phyloP scores from a whole-genome alignment of 495 filamentous ascomycete species.

The Penicillium macrosclerotiorum region DNA sequence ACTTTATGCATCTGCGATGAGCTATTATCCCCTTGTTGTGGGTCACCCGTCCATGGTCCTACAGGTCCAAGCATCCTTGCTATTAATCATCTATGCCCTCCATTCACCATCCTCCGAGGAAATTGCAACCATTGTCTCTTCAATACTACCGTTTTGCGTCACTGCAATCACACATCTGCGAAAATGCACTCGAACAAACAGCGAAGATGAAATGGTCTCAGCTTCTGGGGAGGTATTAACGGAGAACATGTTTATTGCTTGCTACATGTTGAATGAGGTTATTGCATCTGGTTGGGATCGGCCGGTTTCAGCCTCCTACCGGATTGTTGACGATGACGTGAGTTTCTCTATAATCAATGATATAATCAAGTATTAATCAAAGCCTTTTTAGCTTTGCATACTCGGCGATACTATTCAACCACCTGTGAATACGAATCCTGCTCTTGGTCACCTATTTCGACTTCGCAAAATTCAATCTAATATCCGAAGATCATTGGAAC shows the following conservation, averaged over 20 bases:
- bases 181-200: conserved; percentile 15
- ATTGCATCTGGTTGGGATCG: conserved; percentile 33
- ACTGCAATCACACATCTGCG: conserved; percentile 30
- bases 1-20: conserved; percentile 28
- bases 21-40: conserved; percentile 29
- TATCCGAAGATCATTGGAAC: conserved; percentile 26
- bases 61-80: conserved; percentile 33
- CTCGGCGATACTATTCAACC: conserved; percentile 28
- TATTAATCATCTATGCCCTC: conserved; percentile 33
- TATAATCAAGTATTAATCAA: no score
- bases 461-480: conserved; percentile 33
- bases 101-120: conserved; percentile 35
- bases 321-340: conserved; percentile 33
- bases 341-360: no score
- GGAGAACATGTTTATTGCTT: conserved; percentile 34
- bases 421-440: conserved; percentile 20
- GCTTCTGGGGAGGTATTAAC: conserved; percentile 18
- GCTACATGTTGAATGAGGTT: conserved; percentile 37
- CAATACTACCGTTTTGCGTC: conserved; percentile 32
- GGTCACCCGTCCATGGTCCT: conserved; percentile 27
- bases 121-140: conserved; percentile 28
- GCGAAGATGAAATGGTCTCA: conserved; percentile 7
- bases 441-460: conserved; percentile 27
- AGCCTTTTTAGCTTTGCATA: conserved; percentile 18
- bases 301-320: conserved; percentile 28